These are phyloP conservation scores for Penicillium sp. DNA, from an alignment of 2,329 filamentous ascomycete genomes.

Conservation along the genomic window DNA sequence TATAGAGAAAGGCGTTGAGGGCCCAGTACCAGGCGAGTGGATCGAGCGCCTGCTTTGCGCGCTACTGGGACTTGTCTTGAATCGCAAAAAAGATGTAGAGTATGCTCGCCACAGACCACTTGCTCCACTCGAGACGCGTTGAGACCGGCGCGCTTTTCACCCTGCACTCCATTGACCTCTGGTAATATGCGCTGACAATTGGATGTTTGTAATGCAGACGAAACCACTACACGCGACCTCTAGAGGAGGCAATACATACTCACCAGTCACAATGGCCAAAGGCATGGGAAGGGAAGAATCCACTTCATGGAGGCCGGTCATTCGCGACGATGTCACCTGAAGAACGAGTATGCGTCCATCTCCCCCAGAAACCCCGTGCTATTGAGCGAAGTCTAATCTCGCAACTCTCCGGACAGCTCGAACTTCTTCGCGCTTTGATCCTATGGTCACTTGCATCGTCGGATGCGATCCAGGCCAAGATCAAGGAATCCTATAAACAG, in stretches of 20 bases:
- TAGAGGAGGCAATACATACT: conserved; percentile 84
- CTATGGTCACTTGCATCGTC: conserved; percentile 88
- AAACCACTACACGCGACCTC: conserved; percentile 83
- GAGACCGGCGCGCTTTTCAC: conserved; percentile 9
- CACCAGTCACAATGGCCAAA: conserved; percentile 85
- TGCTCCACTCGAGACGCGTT: conserved; percentile 5
- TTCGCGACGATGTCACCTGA: conserved; percentile 78
- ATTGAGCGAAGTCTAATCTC: no score
- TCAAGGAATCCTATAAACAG: conserved; percentile 86
- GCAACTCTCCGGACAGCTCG: conserved; percentile 53
- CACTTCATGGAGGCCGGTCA: conserved; percentile 69
- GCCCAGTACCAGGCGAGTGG: conserved; percentile 71
- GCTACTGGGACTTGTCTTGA: conserved; percentile 77
- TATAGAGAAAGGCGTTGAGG: conserved; percentile 77
- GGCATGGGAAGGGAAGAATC: conserved; percentile 76
- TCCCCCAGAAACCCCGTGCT: no score
- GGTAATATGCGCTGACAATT: conserved; percentile 25
- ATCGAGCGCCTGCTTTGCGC: conserved; percentile 86
- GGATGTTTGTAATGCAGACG: conserved; percentile 51
- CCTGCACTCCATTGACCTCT: conserved; percentile 3
- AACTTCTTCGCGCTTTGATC: conserved; percentile 72
- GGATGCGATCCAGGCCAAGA: conserved; percentile 70
- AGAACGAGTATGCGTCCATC: conserved; percentile 61
- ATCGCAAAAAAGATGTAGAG: conserved; percentile 99
- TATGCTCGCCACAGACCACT: conserved; percentile 48